Evolutionary conservation across 2,329 filamentous ascomycete species (phyloP), one percentile per base, ranked within the genome.

Genomic region (Penicillium thymicola): DNA sequence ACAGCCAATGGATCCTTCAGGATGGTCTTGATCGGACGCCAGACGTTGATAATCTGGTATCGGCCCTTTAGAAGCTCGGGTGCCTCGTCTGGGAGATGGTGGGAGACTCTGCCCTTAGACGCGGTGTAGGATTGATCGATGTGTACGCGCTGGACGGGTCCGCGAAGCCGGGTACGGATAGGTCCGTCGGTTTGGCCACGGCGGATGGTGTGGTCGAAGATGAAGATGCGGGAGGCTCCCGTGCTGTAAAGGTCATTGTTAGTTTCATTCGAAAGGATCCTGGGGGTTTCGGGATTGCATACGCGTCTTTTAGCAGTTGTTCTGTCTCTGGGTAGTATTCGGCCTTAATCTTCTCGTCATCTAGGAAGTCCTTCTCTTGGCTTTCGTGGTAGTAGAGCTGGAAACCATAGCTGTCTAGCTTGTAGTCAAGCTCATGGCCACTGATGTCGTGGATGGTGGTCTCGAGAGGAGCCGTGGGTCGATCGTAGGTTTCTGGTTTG

Each of bases 1-100:
- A 86, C 73, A 8, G 79, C 79, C 0, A 85, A 72, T 0, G 83
- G 83, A 59, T 85, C 82, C 49, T 79, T 79, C 32, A 74, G 68
- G 34, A 86, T 78, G 0, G 78, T 78, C 58, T 76, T 72, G 23
- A 81, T 72, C 0, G 79, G 79, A 27, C 80, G 78, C 79, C 79
- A 81, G 34, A 82, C 77, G 51, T 82, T 82, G 67, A 81, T 76
- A 57, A 81, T 81, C 30, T 79, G 77, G 51, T 76, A 74, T 7
- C 79, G 76, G 5, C 75, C 74, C 18, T 72, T 67, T 6, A 81
- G 70, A 0, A 81, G 71, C 27, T 68, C 60, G 4, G 72, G 65
- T 0, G 77, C 78, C 53, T 80, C 77, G 5, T 75, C 70, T 1
- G 74, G 73, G 8, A 81, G 70, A 36, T 81, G 75, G 60, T 78